Conservation (phyloP, 169 alveolate species). For the Eimeria acervulina region DNA sequence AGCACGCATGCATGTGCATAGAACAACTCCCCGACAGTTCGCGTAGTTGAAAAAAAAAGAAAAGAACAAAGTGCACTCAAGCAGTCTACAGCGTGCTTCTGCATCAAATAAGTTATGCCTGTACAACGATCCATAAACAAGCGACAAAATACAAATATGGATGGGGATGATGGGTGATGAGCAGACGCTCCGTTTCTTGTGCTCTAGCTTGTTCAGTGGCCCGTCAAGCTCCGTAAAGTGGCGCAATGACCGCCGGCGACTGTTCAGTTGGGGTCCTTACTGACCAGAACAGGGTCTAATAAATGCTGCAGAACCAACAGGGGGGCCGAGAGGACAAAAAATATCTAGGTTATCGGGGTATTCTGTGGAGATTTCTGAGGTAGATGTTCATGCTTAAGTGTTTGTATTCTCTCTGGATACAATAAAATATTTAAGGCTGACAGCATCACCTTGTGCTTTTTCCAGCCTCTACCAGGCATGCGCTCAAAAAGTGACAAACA, state of each 20-base stretch:
- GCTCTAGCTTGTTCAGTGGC: not conserved
- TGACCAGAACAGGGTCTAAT: too few species aligned
- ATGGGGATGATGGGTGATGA: not conserved
- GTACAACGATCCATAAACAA: not conserved
- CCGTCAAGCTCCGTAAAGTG: not conserved
- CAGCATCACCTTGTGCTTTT: too few species aligned
- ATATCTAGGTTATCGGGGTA: too few species aligned
- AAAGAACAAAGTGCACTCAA: not conserved
- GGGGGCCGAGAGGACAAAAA: too few species aligned
- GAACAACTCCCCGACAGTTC: not conserved
- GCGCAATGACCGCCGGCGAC: not conserved
- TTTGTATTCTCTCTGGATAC: too few species aligned
- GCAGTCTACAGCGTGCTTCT: not conserved
- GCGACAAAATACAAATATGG: not conserved
- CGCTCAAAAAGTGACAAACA: too few species aligned
- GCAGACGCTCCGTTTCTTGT: not conserved
- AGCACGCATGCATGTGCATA: not conserved
- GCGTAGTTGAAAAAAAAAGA: too few species aligned
- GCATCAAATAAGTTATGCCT: not conserved
- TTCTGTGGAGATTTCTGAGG: too few species aligned
- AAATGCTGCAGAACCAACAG: too few species aligned
- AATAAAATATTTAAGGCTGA: too few species aligned
- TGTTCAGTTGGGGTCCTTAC: not conserved
- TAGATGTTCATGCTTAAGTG: too few species aligned
- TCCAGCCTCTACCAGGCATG: too few species aligned